Evolutionary conservation across 2,329 filamentous ascomycete genomes (phyloP), one percentile per base, ranked within the genome.

Genomic region (Aureobasidium sp.): DNA sequence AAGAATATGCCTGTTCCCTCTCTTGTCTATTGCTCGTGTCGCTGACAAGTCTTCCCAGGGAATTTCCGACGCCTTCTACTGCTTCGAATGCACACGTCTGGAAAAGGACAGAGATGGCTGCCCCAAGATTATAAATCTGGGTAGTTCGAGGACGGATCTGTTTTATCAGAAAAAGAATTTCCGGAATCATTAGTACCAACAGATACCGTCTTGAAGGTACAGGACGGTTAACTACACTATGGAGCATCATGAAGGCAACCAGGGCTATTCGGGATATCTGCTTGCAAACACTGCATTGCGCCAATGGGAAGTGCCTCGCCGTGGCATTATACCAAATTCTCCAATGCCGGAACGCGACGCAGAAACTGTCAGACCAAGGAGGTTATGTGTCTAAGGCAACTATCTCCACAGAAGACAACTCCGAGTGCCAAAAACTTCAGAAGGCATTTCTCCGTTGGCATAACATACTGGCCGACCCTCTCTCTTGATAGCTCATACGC

Each of bases 121-220:
- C 76, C 94, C 94, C 60, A 99, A 99, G 85, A 99, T 99, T 76
- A 97, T 99, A 73, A 99, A 99, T 74, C 78, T 99, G 72, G 94
- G 94, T 45, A 96, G 90, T 80, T 94, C 89, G 63, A 86, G 94
- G 77, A 99, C 94, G 71, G 94, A 99, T 82, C 82, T 97, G 77
- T 85, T 86, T 68, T 86, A 88, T 73, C 85, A 88, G 76, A 89
- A 89, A 75, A 90, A 90, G 79, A 80, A 84, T 78, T 85, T 85
- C 70, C 75, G 83, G 68, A 86, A 85, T 79, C 81, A 85, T 65
- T 74, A 69, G 71, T 58, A 37, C 29, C 50, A 35, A 1, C 12
- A 17, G 19, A n/a, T n/a, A 9, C 49, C 22, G 22, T 24, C 5
- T 4, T 39, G 33, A 39, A 12, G 15, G 9, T 22, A 5, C 6